phyloP scores from a whole-genome alignment of 768 basidiomycete species.

The Boletus coccyginus region DNA sequence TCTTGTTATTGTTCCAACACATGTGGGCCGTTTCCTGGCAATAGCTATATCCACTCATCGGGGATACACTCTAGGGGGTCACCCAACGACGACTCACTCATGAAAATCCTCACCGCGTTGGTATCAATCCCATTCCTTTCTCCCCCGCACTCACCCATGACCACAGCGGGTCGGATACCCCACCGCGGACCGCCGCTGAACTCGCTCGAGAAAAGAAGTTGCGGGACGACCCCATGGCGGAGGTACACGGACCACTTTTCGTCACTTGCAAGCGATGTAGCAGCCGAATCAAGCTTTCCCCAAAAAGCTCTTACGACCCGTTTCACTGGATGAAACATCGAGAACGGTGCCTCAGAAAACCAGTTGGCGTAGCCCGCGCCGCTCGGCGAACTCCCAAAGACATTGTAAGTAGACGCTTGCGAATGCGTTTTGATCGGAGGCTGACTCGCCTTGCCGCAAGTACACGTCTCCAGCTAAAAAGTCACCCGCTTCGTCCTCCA shows the following conservation, averaged over 20 bases:
- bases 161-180: constrained; percentile 25
- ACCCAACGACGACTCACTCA: constrained; percentile 13
- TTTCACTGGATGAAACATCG: constrained; percentile 69
- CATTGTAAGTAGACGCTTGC: constrained; percentile 15
- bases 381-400: constrained; percentile 20
- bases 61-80: constrained; percentile 27
- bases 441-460: constrained; percentile 14
- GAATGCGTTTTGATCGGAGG: background rate
- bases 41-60: constrained; percentile 16
- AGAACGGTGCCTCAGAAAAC: constrained; percentile 53
- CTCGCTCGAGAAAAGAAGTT: constrained; percentile 50
- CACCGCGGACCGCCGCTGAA: constrained; percentile 41
- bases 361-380: constrained; percentile 21
- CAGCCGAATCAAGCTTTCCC: constrained; percentile 59
- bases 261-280: constrained; percentile 58
- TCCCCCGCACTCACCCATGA: constrained; percentile 9
- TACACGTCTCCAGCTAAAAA: constrained; percentile 18
- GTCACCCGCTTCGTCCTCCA: constrained; percentile 28
- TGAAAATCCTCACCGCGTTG: constrained; percentile 24
- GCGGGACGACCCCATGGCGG: constrained; percentile 51
- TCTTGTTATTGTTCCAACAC: background rate
- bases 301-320: constrained; percentile 63
- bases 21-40: constrained; percentile 23
- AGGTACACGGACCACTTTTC: constrained; percentile 47
- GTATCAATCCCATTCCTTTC: constrained; percentile 4